These are phyloP conservation scores for Pseudogymnoascus sp. DNA, from an alignment of 2,329 filamentous ascomycete species.

Conservation along the genomic window DNA sequence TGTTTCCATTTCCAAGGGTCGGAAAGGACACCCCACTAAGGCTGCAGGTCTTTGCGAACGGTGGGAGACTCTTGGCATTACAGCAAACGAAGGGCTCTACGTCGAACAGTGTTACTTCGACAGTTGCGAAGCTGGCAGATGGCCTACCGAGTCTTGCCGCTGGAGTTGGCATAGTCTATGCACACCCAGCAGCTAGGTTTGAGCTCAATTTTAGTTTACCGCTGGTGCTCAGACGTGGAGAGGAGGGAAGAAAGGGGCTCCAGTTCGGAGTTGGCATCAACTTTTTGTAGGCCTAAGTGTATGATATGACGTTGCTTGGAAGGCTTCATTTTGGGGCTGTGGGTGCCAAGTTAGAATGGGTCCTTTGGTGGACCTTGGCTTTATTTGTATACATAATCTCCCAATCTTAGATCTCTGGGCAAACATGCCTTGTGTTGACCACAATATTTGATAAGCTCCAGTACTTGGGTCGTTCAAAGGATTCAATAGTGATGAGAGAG, in stretches of 20 bases:
- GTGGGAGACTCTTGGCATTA: slow-evolving; percentile 73
- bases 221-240: slow-evolving; percentile 69
- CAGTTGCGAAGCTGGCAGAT: slow-evolving; percentile 61
- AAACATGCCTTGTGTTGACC: neutral
- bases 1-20: slow-evolving; percentile 74
- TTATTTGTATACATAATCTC: slow-evolving; percentile 3
- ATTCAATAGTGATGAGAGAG: too few relatives aligned
- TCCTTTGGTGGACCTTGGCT: neutral
- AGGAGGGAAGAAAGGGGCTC: slow-evolving; percentile 82
- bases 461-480: neutral
- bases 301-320: neutral
- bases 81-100: slow-evolving; percentile 40
- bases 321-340: neutral
- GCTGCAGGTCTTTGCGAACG: slow-evolving; percentile 85
- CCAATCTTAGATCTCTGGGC: slow-evolving; percentile 3
- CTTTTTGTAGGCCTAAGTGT: slow-evolving; percentile 56
- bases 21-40: slow-evolving; percentile 78
- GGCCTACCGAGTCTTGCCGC: slow-evolving; percentile 79
- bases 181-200: slow-evolving; percentile 85
- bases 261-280: slow-evolving; percentile 95
- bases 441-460: neutral
- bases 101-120: slow-evolving; percentile 33
- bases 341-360: neutral
- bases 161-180: slow-evolving; percentile 86
- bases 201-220: slow-evolving; percentile 94